Conservation (phyloP, 352 stramenopile species). For the Pythium guiyangense region DNA sequence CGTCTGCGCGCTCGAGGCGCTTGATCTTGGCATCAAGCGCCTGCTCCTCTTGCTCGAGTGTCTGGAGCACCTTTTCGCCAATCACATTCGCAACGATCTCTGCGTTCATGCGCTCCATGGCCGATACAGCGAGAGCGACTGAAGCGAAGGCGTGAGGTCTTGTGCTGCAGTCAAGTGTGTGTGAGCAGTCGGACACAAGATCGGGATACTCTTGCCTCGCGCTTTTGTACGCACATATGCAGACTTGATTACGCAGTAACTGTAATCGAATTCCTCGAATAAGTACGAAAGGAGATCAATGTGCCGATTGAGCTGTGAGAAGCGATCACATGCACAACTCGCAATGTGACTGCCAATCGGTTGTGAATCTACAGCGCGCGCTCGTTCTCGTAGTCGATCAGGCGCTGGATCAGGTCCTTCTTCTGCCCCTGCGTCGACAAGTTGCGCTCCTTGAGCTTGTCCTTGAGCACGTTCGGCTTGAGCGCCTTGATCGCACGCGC, state of each 20-base stretch:
- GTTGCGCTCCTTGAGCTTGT: constrained; percentile 82
- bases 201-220: not conserved
- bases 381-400: constrained; percentile 88
- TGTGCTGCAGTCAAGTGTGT: too few relatives aligned
- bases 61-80: constrained; percentile 83
- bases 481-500: constrained; percentile 81
- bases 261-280: too few relatives aligned
- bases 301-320: too few relatives aligned
- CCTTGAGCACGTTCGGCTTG: constrained; percentile 85
- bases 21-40: constrained; percentile 83
- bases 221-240: too few relatives aligned
- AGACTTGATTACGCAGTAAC: not conserved
- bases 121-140: too few relatives aligned
- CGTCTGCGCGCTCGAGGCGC: constrained; percentile 79
- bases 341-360: too few relatives aligned
- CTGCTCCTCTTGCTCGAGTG: constrained; percentile 82
- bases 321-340: not conserved
- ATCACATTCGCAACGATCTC: constrained; percentile 79
- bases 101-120: constrained; percentile 62
- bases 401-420: constrained; percentile 85
- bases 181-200: not conserved
- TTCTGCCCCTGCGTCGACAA: constrained; percentile 87
- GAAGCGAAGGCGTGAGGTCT: too few relatives aligned
- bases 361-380: constrained; percentile 60
- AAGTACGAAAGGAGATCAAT: too few relatives aligned